Percentiles rank a stretch among this genome's conserved stretches.
Evolutionary conservation across 2,329 filamentous ascomycete species (phyloP).

Genomic region (Eurotiales sp.): DNA sequence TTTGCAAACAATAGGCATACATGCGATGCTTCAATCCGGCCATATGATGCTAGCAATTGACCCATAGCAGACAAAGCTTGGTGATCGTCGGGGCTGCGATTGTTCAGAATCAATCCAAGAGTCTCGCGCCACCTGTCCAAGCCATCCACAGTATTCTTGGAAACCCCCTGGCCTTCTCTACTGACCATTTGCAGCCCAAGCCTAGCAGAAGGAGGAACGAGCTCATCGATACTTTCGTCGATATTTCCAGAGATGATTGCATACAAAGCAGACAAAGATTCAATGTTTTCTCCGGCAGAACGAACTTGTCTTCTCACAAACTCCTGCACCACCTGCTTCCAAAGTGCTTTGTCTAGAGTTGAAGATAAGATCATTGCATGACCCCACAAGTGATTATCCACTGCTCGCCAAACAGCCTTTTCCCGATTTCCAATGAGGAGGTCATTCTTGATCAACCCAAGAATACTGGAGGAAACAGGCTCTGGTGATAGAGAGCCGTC

Average conservation of each 20-base stretch:
- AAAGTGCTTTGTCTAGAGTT: constrained; percentile 68
- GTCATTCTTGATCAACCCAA: constrained; percentile 68
- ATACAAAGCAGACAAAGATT: constrained; percentile 87
- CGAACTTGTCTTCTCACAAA: constrained; percentile 96
- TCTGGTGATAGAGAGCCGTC: constrained; percentile 54
- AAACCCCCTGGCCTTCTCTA: constrained; percentile 58
- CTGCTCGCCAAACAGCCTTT: constrained; percentile 88
- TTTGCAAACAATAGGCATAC: constrained; percentile 89
- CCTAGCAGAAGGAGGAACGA: constrained; percentile 87
- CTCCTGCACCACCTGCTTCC: constrained; percentile 90
- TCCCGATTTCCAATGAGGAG: constrained; percentile 80
- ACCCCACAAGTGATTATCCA: constrained; percentile 91
- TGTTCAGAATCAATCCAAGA: constrained; percentile 77
- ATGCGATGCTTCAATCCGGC: constrained; percentile 85
- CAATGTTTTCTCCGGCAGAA: constrained; percentile 70
- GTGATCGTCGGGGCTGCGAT: constrained; percentile 75
- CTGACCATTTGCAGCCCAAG: constrained; percentile 89
- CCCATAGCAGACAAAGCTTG: constrained; percentile 76
- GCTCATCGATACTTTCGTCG: constrained; percentile 91
- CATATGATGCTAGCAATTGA: constrained; percentile 77
- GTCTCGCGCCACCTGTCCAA: constrained; percentile 95
- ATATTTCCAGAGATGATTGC: constrained; percentile 90
- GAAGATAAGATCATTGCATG: constrained; percentile 91
- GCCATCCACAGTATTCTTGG: constrained; percentile 74
- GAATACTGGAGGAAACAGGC: constrained; percentile 62